Evolutionary conservation across 192 early-diverging fungal species (phyloP), one percentile per base, ranked within the genome.

Genomic region (Physocladia obscura): DNA sequence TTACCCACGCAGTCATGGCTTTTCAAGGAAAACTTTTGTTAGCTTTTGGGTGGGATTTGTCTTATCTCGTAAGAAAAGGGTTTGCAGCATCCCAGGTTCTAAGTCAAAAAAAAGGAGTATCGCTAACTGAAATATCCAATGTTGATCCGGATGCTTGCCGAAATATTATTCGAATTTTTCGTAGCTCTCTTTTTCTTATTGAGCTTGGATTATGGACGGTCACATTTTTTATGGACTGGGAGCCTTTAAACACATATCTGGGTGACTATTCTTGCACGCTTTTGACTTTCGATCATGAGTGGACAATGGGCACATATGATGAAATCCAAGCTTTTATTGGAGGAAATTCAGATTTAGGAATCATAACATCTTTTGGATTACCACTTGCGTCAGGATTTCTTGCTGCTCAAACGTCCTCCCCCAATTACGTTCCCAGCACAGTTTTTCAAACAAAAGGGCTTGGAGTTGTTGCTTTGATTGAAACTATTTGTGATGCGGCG

Each of bases 221-320:
- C 11, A n/a, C 60, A 40, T 62, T 22, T 62, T 11, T 24, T 22
- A 62, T 62, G 60, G 60, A 62, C 5, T 62, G 60, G 60, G 15
- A 13, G 11, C 11, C 11, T 4, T 35, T 62, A 8, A 27, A 62
- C 29, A 62, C 19, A 13, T 8, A 47, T 29, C 40, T 62, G 11
- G 60, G 60, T n/a, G 29, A 0, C 5, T 62, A 36, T 2, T 8
- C 15, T 5, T 62, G 60, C 60, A 62, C 36, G 13, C 4, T 48
- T 8, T 27, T 27, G 29, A 62, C 38, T 15, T 62, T 44, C 29
- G 47, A 62, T 27, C 4, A 5, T 6, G 21, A 39, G 5, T 62
- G 60, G 60, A 62, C 36, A 17, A 44, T 62, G 24, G 13, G 57
- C 31, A 48, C 60, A 13, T n/a, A 4, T 6, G 29, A 62, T 26